phyloP scores from a whole-genome alignment of 805 yeast species.

The Yarrowia divulgata region DNA sequence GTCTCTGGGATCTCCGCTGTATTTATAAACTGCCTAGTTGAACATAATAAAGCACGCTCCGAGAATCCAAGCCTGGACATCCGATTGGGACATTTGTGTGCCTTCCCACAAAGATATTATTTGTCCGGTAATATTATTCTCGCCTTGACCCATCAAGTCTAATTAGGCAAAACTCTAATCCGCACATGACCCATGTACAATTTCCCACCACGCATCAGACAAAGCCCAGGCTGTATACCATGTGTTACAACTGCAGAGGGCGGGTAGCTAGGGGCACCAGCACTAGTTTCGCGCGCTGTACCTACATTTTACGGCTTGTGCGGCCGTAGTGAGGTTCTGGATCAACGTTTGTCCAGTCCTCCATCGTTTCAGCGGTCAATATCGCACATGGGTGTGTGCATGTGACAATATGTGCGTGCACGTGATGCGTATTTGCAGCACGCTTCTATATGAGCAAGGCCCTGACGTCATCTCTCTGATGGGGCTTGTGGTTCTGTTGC shows the following conservation, averaged over 20 bases:
- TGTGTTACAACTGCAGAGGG: neutral
- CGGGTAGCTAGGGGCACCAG: neutral
- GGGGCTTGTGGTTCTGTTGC: conserved; percentile 11
- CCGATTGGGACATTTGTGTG: conserved; percentile 1
- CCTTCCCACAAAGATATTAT: neutral
- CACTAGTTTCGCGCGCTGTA: neutral
- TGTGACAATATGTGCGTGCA: conserved; percentile 8
- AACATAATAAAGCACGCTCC: neutral
- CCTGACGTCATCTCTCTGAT: conserved; percentile 2
- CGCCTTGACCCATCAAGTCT: neutral
- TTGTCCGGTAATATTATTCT: conserved; percentile 10
- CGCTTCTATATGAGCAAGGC: neutral
- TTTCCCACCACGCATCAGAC: conserved; percentile 18
- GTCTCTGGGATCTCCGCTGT: neutral
- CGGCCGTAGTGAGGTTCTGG: neutral
- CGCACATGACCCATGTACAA: conserved; percentile 31
- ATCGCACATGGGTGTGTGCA: neutral
- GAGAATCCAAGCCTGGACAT: neutral
- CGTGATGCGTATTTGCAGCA: conserved; percentile 17
- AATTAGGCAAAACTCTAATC: neutral
- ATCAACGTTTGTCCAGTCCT: neutral
- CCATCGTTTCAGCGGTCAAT: conserved; percentile 3
- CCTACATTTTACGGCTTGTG: neutral
- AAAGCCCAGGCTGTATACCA: conserved; percentile 18
- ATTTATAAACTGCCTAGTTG: conserved; percentile 13